phyloP scores from a whole-genome alignment of 176 grass and related monocot genomes.

The Carex myosuroides region DNA sequence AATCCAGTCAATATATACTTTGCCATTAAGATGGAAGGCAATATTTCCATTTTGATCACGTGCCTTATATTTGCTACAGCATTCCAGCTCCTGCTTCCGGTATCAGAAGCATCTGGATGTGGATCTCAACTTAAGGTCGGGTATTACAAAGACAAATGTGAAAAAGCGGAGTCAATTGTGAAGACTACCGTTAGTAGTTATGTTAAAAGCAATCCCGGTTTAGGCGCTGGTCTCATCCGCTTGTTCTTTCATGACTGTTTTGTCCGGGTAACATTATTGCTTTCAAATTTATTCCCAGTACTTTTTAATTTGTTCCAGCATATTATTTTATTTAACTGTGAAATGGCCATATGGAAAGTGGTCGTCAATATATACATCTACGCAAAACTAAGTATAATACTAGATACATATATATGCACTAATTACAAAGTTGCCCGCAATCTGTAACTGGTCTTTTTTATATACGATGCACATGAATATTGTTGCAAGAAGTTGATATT shows the following conservation, averaged over 20 bases:
- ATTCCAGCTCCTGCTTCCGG: slow-evolving; percentile 1
- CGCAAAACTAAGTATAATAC: neutral
- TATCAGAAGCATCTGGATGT: neutral
- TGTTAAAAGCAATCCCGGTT: neutral
- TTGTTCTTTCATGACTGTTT: slow-evolving; percentile 37
- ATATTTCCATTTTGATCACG: neutral
- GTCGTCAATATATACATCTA: neutral
- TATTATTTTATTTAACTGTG: neutral
- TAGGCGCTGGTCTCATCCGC: slow-evolving; percentile 19
- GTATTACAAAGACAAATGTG: neutral
- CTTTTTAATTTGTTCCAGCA: neutral
- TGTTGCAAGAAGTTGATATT: too few species aligned
- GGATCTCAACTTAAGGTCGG: neutral
- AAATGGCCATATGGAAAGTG: neutral
- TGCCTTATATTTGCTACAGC: slow-evolving; percentile 12
- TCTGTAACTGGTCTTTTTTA: too few species aligned
- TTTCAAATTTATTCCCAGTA: neutral
- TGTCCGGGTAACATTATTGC: slow-evolving; percentile 15
- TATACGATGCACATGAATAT: too few species aligned
- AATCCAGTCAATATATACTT: neutral
- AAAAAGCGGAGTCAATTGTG: slow-evolving; percentile 11
- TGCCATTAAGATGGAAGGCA: neutral
- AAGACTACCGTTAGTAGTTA: neutral
- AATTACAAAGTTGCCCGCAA: too few species aligned
- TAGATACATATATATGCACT: too few species aligned